A percentile compares a stretch with the other conserved stretches of the same genome.
These are phyloP conservation scores for Fusarium dlaminii DNA, from an alignment of 2,329 filamentous ascomycete genomes.

Conservation along the genomic window DNA sequence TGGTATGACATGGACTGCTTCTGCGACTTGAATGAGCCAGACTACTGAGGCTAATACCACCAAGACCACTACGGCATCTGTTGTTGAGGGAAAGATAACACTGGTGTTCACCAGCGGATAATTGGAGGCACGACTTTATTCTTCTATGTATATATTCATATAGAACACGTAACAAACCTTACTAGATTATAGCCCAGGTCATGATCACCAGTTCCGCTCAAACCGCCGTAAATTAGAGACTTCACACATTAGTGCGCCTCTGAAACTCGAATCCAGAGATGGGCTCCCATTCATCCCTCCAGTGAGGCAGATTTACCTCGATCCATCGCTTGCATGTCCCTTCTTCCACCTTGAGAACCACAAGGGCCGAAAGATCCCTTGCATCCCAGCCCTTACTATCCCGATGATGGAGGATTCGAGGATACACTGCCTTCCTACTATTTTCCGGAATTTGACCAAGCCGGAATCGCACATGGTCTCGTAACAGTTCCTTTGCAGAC, in stretches of 20 bases:
- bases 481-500: neutral
- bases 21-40: neutral
- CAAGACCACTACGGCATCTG: neutral
- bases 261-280: neutral
- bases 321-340: neutral
- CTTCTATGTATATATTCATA: neutral
- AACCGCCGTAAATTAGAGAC: neutral
- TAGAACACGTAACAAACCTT: rapidly evolving
- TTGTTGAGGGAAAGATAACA: rapidly evolving
- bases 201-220: neutral
- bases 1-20: neutral
- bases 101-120: rapidly evolving
- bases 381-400: neutral
- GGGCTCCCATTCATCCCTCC: neutral
- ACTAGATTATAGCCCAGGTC: rapidly evolving
- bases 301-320: neutral
- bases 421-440: neutral
- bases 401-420: neutral
- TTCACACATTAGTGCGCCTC: neutral
- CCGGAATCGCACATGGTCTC: neutral
- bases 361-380: neutral
- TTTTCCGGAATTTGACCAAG: neutral
- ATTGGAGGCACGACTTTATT: neutral
- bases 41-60: neutral
- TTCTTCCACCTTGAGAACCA: neutral